A percentile compares a stretch with the other conserved stretches of the same genome.
Evolutionary conservation across 495 filamentous ascomycete genomes (phyloP).

Genomic region (Xylaria sp.): DNA sequence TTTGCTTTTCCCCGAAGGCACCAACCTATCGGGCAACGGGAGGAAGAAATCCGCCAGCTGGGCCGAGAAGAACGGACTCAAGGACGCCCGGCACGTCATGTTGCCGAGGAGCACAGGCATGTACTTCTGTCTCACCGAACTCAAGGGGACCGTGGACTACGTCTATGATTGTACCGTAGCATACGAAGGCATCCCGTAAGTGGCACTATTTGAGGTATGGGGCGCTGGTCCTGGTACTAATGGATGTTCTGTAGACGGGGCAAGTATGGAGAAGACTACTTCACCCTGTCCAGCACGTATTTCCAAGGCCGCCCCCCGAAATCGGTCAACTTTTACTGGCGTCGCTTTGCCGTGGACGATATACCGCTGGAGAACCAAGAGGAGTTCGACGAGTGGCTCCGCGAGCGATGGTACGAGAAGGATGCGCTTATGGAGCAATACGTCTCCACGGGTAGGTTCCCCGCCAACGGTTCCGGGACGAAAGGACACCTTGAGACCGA

Average conservation of each 20-base stretch:
- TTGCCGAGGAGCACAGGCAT: slow-evolving; percentile 79
- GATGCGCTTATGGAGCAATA: slow-evolving; percentile 78
- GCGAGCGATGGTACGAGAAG: slow-evolving; percentile 80
- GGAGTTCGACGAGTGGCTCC: slow-evolving; percentile 75
- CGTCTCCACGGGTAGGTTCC: slow-evolving; percentile 71
- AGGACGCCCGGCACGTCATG: slow-evolving; percentile 71
- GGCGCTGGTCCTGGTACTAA: slow-evolving; percentile 22
- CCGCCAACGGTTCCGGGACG: slow-evolving; percentile 49
- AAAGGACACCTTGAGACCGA: slow-evolving; percentile 55
- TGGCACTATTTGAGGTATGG: slow-evolving; percentile 23
- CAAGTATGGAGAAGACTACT: slow-evolving; percentile 76
- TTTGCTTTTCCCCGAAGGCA: slow-evolving; percentile 84
- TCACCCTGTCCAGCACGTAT: slow-evolving; percentile 74
- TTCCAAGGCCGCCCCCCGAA: slow-evolving; percentile 80
- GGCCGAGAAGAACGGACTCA: slow-evolving; percentile 71
- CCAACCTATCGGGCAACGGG: slow-evolving; percentile 74
- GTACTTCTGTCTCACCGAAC: slow-evolving; percentile 75
- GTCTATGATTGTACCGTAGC: slow-evolving; percentile 87
- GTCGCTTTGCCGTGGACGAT: slow-evolving; percentile 68
- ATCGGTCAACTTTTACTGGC: slow-evolving; percentile 87
- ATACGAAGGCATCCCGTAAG: slow-evolving; percentile 81
- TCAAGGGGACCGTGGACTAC: slow-evolving; percentile 74
- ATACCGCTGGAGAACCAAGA: slow-evolving; percentile 71
- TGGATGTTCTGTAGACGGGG: slow-evolving; percentile 58
- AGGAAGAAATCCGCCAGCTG: slow-evolving; percentile 67